Evolutionary conservation across 495 filamentous ascomycete species (phyloP).

Genomic region (Letharia lupina): DNA sequence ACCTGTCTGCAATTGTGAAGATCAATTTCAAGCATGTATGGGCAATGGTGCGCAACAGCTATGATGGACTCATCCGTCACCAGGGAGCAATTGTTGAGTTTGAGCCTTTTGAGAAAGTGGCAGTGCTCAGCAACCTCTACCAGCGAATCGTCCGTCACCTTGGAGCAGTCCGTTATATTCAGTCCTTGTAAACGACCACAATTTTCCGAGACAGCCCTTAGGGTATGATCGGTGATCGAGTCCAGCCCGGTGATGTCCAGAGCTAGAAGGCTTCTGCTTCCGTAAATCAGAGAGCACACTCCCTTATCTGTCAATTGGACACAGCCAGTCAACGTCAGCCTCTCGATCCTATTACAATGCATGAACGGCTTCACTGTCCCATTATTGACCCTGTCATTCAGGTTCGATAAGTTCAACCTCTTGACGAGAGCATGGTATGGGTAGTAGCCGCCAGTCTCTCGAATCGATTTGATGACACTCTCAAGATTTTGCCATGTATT

Average conservation of each 20-base stretch:
- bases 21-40: conserved; percentile 91
- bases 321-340: conserved; percentile 90
- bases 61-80: conserved; percentile 70
- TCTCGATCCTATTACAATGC: conserved; percentile 84
- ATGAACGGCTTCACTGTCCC: conserved; percentile 76
- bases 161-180: conserved; percentile 81
- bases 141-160: conserved; percentile 78
- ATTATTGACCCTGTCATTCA: conserved; percentile 74
- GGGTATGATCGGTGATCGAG: conserved; percentile 72
- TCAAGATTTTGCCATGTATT: conserved; percentile 72
- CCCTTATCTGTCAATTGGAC: conserved; percentile 73
- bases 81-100: conserved; percentile 81
- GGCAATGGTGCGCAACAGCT: conserved; percentile 80
- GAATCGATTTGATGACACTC: conserved; percentile 68
- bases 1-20: conserved; percentile 76
- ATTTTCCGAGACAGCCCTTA: conserved; percentile 69
- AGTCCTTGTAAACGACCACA: conserved; percentile 83
- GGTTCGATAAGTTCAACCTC: conserved; percentile 75
- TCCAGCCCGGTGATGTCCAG: conserved; percentile 80
- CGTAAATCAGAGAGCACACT: conserved; percentile 67
- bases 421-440: conserved; percentile 80
- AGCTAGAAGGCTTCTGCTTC: conserved; percentile 74
- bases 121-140: conserved; percentile 75
- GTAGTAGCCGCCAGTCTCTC: conserved; percentile 63
- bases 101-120: conserved; percentile 80